Evolutionary conservation across 2,329 filamentous ascomycete genomes (phyloP).

Genomic region (Monilinia polystroma): DNA sequence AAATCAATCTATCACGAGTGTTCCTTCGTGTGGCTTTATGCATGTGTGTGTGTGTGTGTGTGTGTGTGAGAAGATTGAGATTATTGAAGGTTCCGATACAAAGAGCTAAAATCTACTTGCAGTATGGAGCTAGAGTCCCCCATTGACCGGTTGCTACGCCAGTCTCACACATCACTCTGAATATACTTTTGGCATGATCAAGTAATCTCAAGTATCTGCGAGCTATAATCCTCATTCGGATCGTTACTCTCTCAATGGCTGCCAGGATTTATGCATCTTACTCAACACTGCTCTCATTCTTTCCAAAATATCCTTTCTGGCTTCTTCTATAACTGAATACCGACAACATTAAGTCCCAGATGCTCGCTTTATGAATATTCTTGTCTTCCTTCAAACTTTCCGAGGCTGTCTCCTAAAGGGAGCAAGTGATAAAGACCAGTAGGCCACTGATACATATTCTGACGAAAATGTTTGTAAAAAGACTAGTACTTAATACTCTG

Average conservation of each 20-base stretch:
- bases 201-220: too few species aligned
- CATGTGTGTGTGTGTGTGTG: too few species aligned
- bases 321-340: not conserved
- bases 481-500: too few species aligned
- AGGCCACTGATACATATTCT: slow-evolving; percentile 24
- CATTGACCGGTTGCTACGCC: too few species aligned
- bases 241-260: too few species aligned
- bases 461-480: not conserved
- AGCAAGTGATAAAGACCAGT: slow-evolving; percentile 20
- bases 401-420: slow-evolving; percentile 17
- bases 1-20: not conserved
- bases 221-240: too few species aligned
- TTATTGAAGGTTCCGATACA: too few species aligned
- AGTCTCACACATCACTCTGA: too few species aligned
- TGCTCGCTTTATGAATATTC: slow-evolving; percentile 7
- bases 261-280: not conserved
- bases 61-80: too few species aligned
- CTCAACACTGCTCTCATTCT: not conserved
- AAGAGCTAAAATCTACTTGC: too few species aligned
- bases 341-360: not conserved
- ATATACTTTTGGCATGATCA: too few species aligned
- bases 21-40: not conserved
- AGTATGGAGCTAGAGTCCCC: too few species aligned
- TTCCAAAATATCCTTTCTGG: not conserved
- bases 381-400: not conserved